phyloP scores from a whole-genome alignment of 208 protist species.

The Strigomonas culicis region DNA sequence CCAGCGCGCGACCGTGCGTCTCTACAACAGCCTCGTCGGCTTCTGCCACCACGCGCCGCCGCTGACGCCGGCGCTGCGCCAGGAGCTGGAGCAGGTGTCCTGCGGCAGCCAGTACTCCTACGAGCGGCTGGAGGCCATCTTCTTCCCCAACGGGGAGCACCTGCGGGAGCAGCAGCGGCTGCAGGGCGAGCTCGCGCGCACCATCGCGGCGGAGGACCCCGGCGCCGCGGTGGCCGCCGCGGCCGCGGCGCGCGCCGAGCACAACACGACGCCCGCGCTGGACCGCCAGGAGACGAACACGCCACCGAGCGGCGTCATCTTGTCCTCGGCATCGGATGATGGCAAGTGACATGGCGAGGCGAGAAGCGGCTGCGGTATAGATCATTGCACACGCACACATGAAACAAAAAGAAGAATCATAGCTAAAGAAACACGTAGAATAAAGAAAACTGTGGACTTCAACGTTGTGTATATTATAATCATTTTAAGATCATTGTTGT shows the following conservation, averaged over 20 bases:
- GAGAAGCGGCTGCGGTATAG: too few relatives aligned
- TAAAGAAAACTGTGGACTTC: too few relatives aligned
- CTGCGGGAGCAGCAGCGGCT: constrained; percentile 26
- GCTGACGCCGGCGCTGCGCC: constrained; percentile 26
- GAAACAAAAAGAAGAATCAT: too few relatives aligned
- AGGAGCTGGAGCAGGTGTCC: constrained; percentile 35
- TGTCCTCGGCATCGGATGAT: too few relatives aligned
- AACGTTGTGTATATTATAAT: too few relatives aligned
- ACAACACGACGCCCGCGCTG: background rate
- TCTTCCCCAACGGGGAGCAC: constrained; percentile 49
- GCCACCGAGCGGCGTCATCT: background rate
- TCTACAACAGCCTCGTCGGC: constrained; percentile 53
- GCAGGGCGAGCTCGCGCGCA: constrained; percentile 3
- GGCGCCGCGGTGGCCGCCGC: background rate
- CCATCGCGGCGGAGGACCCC: background rate
- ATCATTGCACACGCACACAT: too few relatives aligned
- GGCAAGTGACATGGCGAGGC: too few relatives aligned
- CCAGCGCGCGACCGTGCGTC: constrained; percentile 32
- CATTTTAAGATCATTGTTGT: too few relatives aligned
- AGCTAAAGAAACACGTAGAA: too few relatives aligned
- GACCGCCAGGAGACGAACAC: background rate
- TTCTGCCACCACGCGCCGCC: constrained; percentile 42
- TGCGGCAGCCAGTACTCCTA: constrained; percentile 20
- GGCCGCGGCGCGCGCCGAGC: background rate
- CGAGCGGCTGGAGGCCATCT: constrained; percentile 25